Percentiles rank a stretch among this genome's conserved stretches.
Evolutionary conservation across 2,329 filamentous ascomycete species (phyloP).

Genomic region (Ceratocystis lukuohia): DNA sequence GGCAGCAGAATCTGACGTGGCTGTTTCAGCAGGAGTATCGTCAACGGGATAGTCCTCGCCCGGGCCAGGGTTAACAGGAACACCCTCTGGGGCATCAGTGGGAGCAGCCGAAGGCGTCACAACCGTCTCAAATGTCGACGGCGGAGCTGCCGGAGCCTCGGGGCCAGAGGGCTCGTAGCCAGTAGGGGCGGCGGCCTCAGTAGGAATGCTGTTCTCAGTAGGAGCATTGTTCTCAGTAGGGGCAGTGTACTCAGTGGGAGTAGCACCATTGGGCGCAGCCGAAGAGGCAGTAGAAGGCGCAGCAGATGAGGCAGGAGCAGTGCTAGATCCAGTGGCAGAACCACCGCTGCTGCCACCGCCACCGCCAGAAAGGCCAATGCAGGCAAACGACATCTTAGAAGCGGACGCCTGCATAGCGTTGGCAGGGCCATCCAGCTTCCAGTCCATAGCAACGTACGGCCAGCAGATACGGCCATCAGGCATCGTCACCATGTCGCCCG

Average conservation of each 20-base stretch:
- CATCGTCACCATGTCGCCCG: constrained; percentile 50
- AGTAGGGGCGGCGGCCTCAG: constrained; percentile 29
- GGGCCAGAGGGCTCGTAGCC: neutral
- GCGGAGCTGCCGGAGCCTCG: neutral
- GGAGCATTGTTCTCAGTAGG: constrained; percentile 27
- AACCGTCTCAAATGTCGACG: constrained; percentile 4
- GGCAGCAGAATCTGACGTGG: neutral
- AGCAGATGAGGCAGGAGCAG: neutral
- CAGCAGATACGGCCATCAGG: constrained; percentile 46
- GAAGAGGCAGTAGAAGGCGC: neutral
- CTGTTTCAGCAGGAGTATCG: neutral
- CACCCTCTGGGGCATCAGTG: neutral
- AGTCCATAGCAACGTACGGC: constrained; percentile 45
- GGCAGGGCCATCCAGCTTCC: constrained; percentile 30
- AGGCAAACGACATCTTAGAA: constrained; percentile 42
- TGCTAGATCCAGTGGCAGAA: neutral
- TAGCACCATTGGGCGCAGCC: neutral
- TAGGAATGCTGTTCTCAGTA: constrained; percentile 28
- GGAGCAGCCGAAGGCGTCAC: neutral
- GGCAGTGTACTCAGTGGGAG: constrained; percentile 11
- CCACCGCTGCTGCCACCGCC: neutral
- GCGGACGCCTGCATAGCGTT: constrained; percentile 22
- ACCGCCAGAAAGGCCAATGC: constrained; percentile 23
- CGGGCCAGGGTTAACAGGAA: neutral
- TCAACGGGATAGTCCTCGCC: neutral